These are phyloP conservation scores for Mycena vitilis DNA, from an alignment of 768 basidiomycete genomes.

Conservation along the genomic window DNA sequence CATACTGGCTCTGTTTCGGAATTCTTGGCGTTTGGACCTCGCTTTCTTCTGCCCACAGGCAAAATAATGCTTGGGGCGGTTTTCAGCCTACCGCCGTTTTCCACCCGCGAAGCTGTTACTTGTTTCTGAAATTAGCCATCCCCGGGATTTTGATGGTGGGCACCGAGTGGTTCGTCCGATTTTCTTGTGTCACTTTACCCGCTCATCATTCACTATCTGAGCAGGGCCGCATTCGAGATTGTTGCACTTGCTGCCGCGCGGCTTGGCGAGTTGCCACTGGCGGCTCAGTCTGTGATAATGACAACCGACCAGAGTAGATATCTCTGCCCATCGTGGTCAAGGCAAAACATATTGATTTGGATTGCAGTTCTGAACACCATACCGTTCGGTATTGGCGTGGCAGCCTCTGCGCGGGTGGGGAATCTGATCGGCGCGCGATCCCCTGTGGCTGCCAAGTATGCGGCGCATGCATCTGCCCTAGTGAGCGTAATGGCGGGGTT, in stretches of 20 bases:
- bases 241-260: slow-evolving; percentile 82
- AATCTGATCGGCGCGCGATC: slow-evolving; percentile 75
- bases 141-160: slow-evolving; percentile 85
- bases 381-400: slow-evolving; percentile 82
- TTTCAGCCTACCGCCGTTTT: slow-evolving; percentile 58
- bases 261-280: slow-evolving; percentile 73
- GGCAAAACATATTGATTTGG: background rate
- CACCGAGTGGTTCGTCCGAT: slow-evolving; percentile 73
- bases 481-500: slow-evolving; percentile 70
- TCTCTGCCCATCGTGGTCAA: slow-evolving; percentile 23
- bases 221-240: slow-evolving; percentile 87
- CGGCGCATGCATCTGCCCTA: slow-evolving; percentile 73
- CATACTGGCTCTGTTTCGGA: slow-evolving; percentile 76
- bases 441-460: slow-evolving; percentile 62
- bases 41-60: slow-evolving; percentile 62
- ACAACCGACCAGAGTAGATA: slow-evolving; percentile 77
- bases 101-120: slow-evolving; percentile 60
- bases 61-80: slow-evolving; percentile 75
- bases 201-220: background rate
- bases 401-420: slow-evolving; percentile 78
- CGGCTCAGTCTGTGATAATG: slow-evolving; percentile 85
- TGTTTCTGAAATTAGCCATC: slow-evolving; percentile 75
- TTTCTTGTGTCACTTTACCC: background rate
- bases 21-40: slow-evolving; percentile 62
- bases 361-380: slow-evolving; percentile 73